These are phyloP conservation scores for Kickxella alabastrina DNA, from an alignment of 192 early-diverging fungal species.

Conservation along the genomic window DNA sequence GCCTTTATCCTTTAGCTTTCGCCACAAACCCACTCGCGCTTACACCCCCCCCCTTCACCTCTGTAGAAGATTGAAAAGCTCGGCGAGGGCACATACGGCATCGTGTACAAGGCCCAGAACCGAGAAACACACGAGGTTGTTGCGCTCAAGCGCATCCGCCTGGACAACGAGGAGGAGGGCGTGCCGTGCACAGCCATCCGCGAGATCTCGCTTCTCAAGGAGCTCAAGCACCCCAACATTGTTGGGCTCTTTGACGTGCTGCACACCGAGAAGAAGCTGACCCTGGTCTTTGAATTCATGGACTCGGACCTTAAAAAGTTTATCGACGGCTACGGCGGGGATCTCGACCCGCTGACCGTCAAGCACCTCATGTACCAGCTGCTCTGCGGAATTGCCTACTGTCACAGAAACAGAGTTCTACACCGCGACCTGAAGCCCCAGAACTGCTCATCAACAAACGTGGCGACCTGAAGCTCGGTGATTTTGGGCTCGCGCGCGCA, in stretches of 20 bases:
- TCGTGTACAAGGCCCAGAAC: constrained; percentile 99
- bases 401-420: constrained; percentile 92
- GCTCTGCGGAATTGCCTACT: constrained; percentile 93
- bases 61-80: constrained; percentile 96
- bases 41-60: background rate
- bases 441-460: constrained; percentile 94
- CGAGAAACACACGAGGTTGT: constrained; percentile 93
- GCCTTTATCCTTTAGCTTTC: background rate
- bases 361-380: constrained; percentile 99
- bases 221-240: constrained; percentile 74
- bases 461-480: constrained; percentile 77
- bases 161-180: constrained; percentile 88
- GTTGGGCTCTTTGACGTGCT: constrained; percentile 89
- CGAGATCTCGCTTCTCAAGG: constrained; percentile 77
- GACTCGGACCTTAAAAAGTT: constrained; percentile 99
- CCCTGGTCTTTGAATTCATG: constrained; percentile 97
- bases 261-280: constrained; percentile 97
- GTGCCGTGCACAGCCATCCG: constrained; percentile 75
- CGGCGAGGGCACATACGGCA: constrained; percentile 97
- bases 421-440: constrained; percentile 91
- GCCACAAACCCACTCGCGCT: background rate
- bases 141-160: constrained; percentile 89
- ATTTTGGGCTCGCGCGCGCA: constrained; percentile 96
- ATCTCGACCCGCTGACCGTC: constrained; percentile 73
- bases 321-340: constrained; percentile 81